Evolutionary conservation across 1,139 yeast genomes (phyloP), one percentile per base, ranked within the genome.

Genomic region (Entelexis paramagnoliae): DNA sequence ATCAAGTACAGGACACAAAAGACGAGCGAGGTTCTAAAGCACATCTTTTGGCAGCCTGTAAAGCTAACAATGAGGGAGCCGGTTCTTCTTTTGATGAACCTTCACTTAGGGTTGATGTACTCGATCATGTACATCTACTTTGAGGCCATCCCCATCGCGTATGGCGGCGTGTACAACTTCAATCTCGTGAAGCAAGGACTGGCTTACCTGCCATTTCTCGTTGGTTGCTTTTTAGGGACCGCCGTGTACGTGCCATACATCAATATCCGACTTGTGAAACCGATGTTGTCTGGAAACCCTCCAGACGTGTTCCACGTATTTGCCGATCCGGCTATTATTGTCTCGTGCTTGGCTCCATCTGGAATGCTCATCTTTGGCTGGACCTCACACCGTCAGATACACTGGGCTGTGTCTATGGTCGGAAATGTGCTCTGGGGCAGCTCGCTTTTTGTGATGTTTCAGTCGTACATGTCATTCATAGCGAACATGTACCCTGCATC

Each of bases 371-470:
- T 47, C 8, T 72, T 83, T 57, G 93, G 83, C 11, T 85, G 94
- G 94, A 74, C 88, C 3, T 77, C 86, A 6, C 74, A 78, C 61
- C 58, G 60, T 1, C 58, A 63, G 1, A 78, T 83, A 32, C 93
- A 84, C 65, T 86, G 93, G 93, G 80, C 83, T 70, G 83, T 80
- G 11, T 88, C 95, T 14, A 72, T 81, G 41, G 77, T 83, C 29
- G 80, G 91, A 0, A 88, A 87, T 56, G 73, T 80, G 40, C 83
- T 88, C 38, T 83, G 83, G 63, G 89, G 91, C 0, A 79, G 81
- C 62, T 86, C 91, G 2, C 72, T 83, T 56, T 77, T 83, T 55
- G 69, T 83, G 62, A 77, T 85, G 50, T 86, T 86, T 73, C 84
- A 85, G 66, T 71, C 85, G 14, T 78, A 80, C 42, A 73, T 86